Base-by-base conservation (phyloP, 1,139 yeast genomes). In the Arxiozyma slooffiae region DNA sequence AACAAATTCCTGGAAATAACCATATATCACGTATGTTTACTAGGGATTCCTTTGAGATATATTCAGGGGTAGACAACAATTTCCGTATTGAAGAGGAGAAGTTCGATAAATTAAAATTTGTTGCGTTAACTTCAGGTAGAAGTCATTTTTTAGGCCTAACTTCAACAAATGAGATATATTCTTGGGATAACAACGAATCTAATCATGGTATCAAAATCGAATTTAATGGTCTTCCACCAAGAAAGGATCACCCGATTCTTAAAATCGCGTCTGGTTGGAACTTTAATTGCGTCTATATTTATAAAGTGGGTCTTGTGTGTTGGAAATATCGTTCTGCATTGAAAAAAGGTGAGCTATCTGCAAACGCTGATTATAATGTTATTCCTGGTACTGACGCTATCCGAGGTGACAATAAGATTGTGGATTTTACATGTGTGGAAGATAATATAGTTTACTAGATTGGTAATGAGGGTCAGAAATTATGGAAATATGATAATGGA, bases 261-360 rank as follows among this genome's bases (percentile, higher is more conserved):
- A 79, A 77, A 58, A 74, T 82, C 11, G 72, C 74, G 21, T 83
- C 88, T 26, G 95, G 94, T 0, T 85, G 94, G 94, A 75, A 78
- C 52, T 67, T 76, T 21, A 77, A 80, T 48, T 78, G 80, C 36
- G 79, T 79, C 34, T 72, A 74, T 48, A 67, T 81, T 2, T 70
- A 70, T 23, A 71, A 69, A 6, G 67, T 77, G 40, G 90, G 90
- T 0, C 64, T 85, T 41, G 72, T 80, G 0, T 74, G 79, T 17
- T 85, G 92, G 92, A 74, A 70, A 46, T 60, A 70, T 2, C 70
- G 87, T 50, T 68, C 64, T 0, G 59, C 73, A 0, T 47, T 76
- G 8, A 49, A 50, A 37, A 58, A 63, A 41, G 65, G 60, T 3
- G 63, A 67, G 9, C 44, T 50, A 1, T 55, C 58, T 18, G 66